Evolutionary conservation across 148 eudicot genomes (phyloP), one percentile per base, ranked within the genome.

Genomic region (Drosera capensis): DNA sequence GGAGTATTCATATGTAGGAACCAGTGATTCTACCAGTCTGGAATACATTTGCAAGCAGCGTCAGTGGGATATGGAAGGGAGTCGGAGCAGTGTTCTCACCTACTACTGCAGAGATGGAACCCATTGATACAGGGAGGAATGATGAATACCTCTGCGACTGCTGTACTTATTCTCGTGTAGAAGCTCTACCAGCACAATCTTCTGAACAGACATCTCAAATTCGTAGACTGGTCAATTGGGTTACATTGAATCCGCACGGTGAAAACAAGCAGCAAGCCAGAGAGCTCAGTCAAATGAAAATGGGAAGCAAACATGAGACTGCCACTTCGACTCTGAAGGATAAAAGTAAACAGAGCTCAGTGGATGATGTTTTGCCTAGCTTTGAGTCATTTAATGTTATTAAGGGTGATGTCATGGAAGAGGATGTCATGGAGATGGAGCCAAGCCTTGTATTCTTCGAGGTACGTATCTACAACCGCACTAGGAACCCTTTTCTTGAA

Each of bases 61-160:
- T 92, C 52, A 85, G 94, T 79, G 99, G 99, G 44, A 81, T 92
- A 65, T 92, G 99, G 99, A 92, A 81, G 65, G 99, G 99, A 52
- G 80, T 85, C 47, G 99, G 99, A 63, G 99, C 94, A 25, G 82
- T 85, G 12, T 92, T 85, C 65, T 90, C 99, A 26, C 94, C 95
- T 36, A 85, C 73, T 47, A 92, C 94, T 18, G 95, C 95, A 58
- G 78, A 78, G 66, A 92, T 92, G 99, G 95, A 92, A 60, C 99
- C 99, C n/a, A 51, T 92, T 65, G 99, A 81, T 14, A 61, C 71
- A 46, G 99, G 88, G 48, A 68, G 49, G 16, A 92, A 68, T 21
- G 62, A 65, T 34, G 79, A 92, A 59, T 62, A 85, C 46, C 73
- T 85, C 9, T 92, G 64, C 63, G 99, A 92, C 65, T 85, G 88